phyloP scores from a whole-genome alignment of 768 basidiomycete species.

The Boletus fagicola region DNA sequence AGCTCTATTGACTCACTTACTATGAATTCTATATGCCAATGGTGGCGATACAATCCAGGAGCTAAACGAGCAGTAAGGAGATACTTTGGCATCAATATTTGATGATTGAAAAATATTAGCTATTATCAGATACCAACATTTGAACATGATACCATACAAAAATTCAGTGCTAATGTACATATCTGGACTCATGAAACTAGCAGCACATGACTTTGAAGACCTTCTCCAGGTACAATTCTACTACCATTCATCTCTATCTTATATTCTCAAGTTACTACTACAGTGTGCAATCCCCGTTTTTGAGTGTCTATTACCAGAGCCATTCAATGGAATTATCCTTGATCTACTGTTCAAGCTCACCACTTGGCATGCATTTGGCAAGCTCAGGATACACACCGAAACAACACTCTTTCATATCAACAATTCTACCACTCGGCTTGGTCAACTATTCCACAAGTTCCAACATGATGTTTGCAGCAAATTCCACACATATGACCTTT shows the following conservation, averaged over 20 bases:
- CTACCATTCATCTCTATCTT: too few relatives aligned
- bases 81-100: neutral
- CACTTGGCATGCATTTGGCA: neutral
- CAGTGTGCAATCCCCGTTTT: neutral
- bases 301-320: neutral
- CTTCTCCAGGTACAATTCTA: conserved; percentile 28
- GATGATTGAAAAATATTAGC: neutral
- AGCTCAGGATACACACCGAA: neutral
- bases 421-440: neutral
- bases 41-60: neutral
- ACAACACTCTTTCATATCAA: neutral
- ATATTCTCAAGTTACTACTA: too few relatives aligned
- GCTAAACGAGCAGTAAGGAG: conserved; percentile 26
- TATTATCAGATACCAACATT: conserved; percentile 28
- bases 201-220: conserved; percentile 40
- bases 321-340: neutral
- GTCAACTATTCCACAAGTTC: neutral
- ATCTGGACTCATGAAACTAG: conserved; percentile 34
- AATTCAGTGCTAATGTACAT: conserved; percentile 31
- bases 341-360: neutral
- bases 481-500: neutral
- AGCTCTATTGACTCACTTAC: neutral
- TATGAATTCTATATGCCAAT: neutral
- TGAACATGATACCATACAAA: conserved; percentile 30
- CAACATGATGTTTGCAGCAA: neutral